These are phyloP conservation scores for Rhizophlyctis rosea DNA, from an alignment of 192 early-diverging fungal species.

Conservation along the genomic window DNA sequence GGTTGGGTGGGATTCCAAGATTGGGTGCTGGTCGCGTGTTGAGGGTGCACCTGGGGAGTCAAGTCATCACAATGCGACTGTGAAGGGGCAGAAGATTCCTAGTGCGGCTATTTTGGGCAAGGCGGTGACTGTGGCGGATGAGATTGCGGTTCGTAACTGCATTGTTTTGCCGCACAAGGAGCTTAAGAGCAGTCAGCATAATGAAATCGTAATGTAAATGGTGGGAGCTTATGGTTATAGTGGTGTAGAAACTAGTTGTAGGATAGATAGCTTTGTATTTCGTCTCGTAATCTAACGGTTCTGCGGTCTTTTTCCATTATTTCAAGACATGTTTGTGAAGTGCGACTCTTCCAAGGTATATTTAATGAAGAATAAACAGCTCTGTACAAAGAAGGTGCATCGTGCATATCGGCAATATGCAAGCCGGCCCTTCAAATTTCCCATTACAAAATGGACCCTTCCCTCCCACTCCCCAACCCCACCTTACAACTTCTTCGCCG, in stretches of 20 bases:
- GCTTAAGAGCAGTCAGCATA: conserved; percentile 81
- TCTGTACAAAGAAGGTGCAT: too few relatives aligned
- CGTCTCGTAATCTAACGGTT: too few relatives aligned
- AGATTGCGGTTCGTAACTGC: conserved; percentile 92
- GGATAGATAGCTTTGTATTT: too few relatives aligned
- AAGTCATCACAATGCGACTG: conserved; percentile 67
- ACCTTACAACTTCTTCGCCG: not conserved
- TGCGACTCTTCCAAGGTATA: too few relatives aligned
- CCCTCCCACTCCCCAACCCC: not conserved
- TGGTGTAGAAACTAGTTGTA: too few relatives aligned
- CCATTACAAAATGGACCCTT: too few relatives aligned
- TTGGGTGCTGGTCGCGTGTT: conserved; percentile 91
- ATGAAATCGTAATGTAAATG: conserved; percentile 94
- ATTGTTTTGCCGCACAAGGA: conserved; percentile 98
- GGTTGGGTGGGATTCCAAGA: conserved; percentile 89
- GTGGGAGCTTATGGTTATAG: too few relatives aligned
- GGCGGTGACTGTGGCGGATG: conserved; percentile 89
- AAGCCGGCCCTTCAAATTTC: too few relatives aligned
- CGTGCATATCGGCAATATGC: too few relatives aligned
- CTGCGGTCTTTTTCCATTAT: too few relatives aligned
- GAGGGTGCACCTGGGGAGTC: conserved; percentile 79
- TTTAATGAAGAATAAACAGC: too few relatives aligned
- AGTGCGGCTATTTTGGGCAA: conserved; percentile 89
- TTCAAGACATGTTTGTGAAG: too few relatives aligned
- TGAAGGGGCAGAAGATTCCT: conserved; percentile 87